Evolutionary conservation across 257 asterid genomes (phyloP).

Genomic region (Ophiorrhiza pumila): DNA sequence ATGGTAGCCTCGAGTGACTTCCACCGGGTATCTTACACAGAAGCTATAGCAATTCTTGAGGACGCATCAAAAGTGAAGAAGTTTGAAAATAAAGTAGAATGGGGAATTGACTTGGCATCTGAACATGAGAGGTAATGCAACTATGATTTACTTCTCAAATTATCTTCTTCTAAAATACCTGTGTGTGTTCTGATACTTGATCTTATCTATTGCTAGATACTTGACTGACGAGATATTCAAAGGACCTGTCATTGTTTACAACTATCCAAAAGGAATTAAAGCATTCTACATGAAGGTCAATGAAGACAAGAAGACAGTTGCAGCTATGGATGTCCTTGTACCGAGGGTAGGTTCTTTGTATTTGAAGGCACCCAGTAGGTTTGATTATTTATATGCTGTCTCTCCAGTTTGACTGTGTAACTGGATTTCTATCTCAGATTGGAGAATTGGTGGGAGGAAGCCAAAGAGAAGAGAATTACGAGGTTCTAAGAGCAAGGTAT

Average conservation of each 20-base stretch:
- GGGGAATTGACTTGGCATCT: slow-evolving; percentile 98
- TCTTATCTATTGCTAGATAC: slow-evolving; percentile 40
- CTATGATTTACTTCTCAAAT: background rate
- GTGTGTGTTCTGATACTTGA: slow-evolving; percentile 9
- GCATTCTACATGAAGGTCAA: slow-evolving; percentile 98
- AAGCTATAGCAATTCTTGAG: slow-evolving; percentile 75
- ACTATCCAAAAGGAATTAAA: slow-evolving; percentile 91
- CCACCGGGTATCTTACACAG: slow-evolving; percentile 72
- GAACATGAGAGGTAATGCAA: slow-evolving; percentile 79
- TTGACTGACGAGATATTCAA: slow-evolving; percentile 89
- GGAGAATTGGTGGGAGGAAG: slow-evolving; percentile 99
- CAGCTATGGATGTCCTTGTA: slow-evolving; percentile 99
- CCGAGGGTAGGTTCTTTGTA: slow-evolving; percentile 56
- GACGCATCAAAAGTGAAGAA: slow-evolving; percentile 67
- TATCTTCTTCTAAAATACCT: background rate
- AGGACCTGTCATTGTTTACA: slow-evolving; percentile 87
- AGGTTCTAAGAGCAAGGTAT: slow-evolving; percentile 73
- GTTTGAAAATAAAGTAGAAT: slow-evolving; percentile 85
- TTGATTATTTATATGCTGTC: background rate
- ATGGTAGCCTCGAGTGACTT: slow-evolving; percentile 77
- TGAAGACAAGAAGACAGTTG: slow-evolving; percentile 88
- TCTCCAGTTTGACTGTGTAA: background rate
- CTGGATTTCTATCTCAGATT: slow-evolving; percentile 42
- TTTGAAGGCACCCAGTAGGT: background rate
- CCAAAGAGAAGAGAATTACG: slow-evolving; percentile 94